Conservation (phyloP, 352 stramenopile genomes). For the Thraustochytrium sp. region DNA sequence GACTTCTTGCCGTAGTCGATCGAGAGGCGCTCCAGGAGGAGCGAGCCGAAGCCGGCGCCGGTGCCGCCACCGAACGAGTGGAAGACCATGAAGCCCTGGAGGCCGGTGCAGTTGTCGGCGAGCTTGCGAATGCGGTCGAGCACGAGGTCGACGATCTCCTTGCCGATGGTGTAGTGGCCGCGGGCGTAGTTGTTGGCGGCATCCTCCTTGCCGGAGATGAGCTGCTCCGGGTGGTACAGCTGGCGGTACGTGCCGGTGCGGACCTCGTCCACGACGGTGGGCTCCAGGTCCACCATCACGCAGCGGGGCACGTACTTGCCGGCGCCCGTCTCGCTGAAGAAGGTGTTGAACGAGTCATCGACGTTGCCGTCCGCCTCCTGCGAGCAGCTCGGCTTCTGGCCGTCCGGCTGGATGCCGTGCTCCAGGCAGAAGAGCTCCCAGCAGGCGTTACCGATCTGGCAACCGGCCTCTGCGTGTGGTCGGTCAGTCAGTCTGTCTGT, state of each 20-base stretch:
- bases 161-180: slow-evolving; percentile 72
- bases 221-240: slow-evolving; percentile 96
- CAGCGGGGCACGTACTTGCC: slow-evolving; percentile 95
- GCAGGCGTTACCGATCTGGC: slow-evolving; percentile 80
- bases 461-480: slow-evolving; percentile 67
- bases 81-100: slow-evolving; percentile 96
- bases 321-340: slow-evolving; percentile 68
- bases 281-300: slow-evolving; percentile 95
- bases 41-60: slow-evolving; percentile 89
- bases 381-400: slow-evolving; percentile 47
- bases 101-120: slow-evolving; percentile 89
- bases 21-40: slow-evolving; percentile 89
- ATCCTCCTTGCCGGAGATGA: slow-evolving; percentile 94
- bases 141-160: slow-evolving; percentile 92
- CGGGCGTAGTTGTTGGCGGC: slow-evolving; percentile 63
- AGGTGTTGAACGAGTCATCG: slow-evolving; percentile 95
- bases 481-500: not conserved
- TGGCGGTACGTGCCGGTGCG: slow-evolving; percentile 88
- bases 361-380: slow-evolving; percentile 58
- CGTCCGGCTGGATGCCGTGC: slow-evolving; percentile 66
- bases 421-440: slow-evolving; percentile 87
- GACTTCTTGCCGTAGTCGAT: slow-evolving; percentile 96
- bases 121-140: slow-evolving; percentile 93
- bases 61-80: slow-evolving; percentile 93
- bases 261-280: slow-evolving; percentile 92